These are phyloP conservation scores for Monilinia fructigena DNA, from an alignment of 2,329 filamentous ascomycete species.

Conservation along the genomic window DNA sequence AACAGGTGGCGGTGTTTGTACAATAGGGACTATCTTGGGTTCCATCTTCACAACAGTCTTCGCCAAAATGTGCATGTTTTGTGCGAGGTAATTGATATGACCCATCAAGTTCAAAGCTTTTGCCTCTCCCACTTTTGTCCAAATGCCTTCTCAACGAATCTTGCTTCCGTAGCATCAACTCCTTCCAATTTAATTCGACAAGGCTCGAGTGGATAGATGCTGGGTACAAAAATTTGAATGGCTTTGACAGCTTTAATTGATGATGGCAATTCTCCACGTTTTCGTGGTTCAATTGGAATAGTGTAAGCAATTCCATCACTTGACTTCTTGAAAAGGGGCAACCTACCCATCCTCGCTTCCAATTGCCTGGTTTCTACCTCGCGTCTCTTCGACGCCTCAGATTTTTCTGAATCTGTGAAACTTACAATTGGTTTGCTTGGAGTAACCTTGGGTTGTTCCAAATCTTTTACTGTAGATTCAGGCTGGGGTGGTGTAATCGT, in stretches of 20 bases:
- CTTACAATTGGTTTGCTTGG: slow-evolving; percentile 28
- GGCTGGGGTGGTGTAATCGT: slow-evolving; percentile 12
- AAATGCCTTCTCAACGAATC: slow-evolving; percentile 65
- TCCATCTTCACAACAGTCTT: slow-evolving; percentile 48
- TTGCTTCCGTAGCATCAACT: slow-evolving; percentile 58
- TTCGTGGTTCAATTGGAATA: slow-evolving; percentile 66
- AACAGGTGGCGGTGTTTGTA: not conserved
- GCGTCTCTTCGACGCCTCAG: slow-evolving; percentile 60
- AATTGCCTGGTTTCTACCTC: slow-evolving; percentile 69
- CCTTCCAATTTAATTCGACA: slow-evolving; percentile 66
- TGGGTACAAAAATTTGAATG: slow-evolving; percentile 66
- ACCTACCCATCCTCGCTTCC: slow-evolving; percentile 69
- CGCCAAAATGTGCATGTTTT: slow-evolving; percentile 67
- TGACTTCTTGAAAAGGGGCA: slow-evolving; percentile 66
- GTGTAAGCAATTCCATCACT: slow-evolving; percentile 69
- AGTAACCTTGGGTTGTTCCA: slow-evolving; percentile 18
- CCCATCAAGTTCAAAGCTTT: slow-evolving; percentile 64
- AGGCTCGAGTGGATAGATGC: slow-evolving; percentile 68
- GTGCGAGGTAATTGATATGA: slow-evolving; percentile 71
- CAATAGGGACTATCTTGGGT: slow-evolving; percentile 24
- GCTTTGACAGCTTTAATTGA: slow-evolving; percentile 61
- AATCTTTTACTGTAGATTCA: slow-evolving; percentile 18
- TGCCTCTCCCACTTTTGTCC: slow-evolving; percentile 53
- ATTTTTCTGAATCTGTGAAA: slow-evolving; percentile 59
- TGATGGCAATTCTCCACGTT: slow-evolving; percentile 58